Evolutionary conservation across 768 basidiomycete species (phyloP).

Genomic region (Pulveroboletus sp.): DNA sequence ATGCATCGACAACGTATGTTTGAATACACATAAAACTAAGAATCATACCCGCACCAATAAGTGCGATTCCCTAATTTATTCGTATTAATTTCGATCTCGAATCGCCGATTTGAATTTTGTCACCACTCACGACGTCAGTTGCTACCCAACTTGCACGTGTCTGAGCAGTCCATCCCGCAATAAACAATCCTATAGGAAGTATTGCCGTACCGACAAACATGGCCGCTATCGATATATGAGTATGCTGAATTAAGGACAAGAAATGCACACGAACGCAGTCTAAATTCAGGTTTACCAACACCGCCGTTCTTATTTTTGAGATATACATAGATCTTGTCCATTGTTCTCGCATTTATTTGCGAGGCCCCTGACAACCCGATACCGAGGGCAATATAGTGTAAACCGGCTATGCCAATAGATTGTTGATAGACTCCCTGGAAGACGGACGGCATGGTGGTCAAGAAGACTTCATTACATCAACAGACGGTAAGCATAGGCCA

Average conservation of each 20-base stretch:
- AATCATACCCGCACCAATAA: constrained; percentile 55
- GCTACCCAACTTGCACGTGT: constrained; percentile 61
- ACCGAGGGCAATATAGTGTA: constrained; percentile 71
- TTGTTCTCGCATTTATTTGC: constrained; percentile 47
- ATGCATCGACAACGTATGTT: constrained; percentile 64
- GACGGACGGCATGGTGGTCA: constrained; percentile 60
- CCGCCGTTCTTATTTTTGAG: constrained; percentile 49
- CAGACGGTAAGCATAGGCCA: not conserved
- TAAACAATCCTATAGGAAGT: constrained; percentile 62
- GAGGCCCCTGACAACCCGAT: constrained; percentile 52
- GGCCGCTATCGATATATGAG: constrained; percentile 37
- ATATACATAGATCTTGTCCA: constrained; percentile 53
- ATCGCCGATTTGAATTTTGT: no score
- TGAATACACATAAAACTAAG: constrained; percentile 59
- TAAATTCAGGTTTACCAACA: constrained; percentile 50
- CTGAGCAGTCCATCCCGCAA: constrained; percentile 68
- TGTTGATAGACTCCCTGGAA: constrained; percentile 53
- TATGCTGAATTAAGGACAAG: not conserved
- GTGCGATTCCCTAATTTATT: constrained; percentile 46
- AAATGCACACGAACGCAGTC: constrained; percentile 37
- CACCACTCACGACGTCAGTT: constrained; percentile 52
- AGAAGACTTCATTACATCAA: constrained; percentile 45
- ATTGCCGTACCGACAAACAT: constrained; percentile 56
- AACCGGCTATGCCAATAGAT: constrained; percentile 51
- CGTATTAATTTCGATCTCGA: not conserved